Percentiles rank a stretch among this genome's conserved stretches.
Conservation (phyloP, 306 rosid genomes). For the Rosa lucieae region DNA sequence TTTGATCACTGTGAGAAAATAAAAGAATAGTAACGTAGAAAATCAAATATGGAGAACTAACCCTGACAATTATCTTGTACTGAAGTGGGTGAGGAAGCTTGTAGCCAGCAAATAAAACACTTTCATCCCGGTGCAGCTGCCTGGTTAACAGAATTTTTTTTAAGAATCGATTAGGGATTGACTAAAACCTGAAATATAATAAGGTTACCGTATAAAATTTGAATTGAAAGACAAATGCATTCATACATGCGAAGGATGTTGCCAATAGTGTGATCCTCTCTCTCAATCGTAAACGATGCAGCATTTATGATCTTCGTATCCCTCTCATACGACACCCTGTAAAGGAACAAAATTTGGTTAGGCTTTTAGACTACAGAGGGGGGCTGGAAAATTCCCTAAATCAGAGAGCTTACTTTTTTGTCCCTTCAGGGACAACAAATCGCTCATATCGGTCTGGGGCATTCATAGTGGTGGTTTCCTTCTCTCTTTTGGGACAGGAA, state of each 20-base stretch:
- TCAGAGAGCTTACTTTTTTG: constrained; percentile 56
- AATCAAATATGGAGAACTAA: constrained; percentile 26
- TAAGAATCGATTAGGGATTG: constrained; percentile 14
- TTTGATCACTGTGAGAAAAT: background rate
- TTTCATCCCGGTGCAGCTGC: constrained; percentile 86
- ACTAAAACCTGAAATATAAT: background rate
- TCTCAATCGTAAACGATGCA: constrained; percentile 74
- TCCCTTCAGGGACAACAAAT: constrained; percentile 93
- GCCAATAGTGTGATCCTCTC: constrained; percentile 92
- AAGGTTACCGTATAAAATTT: background rate
- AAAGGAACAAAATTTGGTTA: background rate
- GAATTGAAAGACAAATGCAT: background rate
- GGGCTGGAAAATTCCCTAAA: background rate
- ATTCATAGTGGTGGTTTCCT: constrained; percentile 51
- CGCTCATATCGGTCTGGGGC: constrained; percentile 96
- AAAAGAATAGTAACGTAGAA: background rate
- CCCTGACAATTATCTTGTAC: constrained; percentile 89
- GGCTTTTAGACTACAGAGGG: background rate
- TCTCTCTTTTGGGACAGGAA: background rate
- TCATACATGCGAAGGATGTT: constrained; percentile 85
- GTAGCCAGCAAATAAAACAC: constrained; percentile 86
- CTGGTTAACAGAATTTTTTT: constrained; percentile 29
- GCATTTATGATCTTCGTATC: constrained; percentile 94
- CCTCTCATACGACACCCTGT: constrained; percentile 90
- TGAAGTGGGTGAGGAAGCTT: constrained; percentile 95